A percentile compares a stretch with the other conserved stretches of the same genome.
Conservation (phyloP, 345 rosid genomes). For the Physaria fendleri region DNA sequence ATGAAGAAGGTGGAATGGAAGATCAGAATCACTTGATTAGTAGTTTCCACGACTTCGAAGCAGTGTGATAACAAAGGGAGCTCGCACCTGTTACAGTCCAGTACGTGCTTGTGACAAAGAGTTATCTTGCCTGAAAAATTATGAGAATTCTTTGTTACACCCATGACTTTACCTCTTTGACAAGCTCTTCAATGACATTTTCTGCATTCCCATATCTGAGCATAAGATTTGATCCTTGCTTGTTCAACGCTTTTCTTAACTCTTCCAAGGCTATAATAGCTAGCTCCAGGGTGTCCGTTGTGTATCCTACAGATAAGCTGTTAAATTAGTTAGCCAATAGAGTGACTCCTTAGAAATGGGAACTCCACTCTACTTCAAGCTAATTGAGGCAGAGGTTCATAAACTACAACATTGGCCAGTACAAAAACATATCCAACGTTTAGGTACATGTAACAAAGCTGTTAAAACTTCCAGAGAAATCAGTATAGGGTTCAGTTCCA, state of each 20-base stretch:
- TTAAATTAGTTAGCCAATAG: not conserved
- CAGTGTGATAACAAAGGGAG: no score
- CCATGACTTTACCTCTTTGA: slow-evolving; percentile 42
- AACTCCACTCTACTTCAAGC: not conserved
- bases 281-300: slow-evolving; percentile 65
- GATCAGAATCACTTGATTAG: not conserved
- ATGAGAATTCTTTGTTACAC: not conserved
- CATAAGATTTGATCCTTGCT: slow-evolving; percentile 70
- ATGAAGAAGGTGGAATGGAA: slow-evolving; percentile 25
- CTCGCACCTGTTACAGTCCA: slow-evolving; percentile 51
- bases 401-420: not conserved
- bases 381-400: not conserved
- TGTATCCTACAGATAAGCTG: slow-evolving; percentile 47
- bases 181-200: slow-evolving; percentile 49
- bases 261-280: slow-evolving; percentile 60
- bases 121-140: slow-evolving; percentile 9
- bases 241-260: slow-evolving; percentile 49
- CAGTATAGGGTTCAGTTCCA: not conserved
- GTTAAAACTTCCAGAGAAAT: not conserved
- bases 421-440: not conserved
- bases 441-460: no score
- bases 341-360: not conserved
- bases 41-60: slow-evolving; percentile 41
- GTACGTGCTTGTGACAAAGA: not conserved
- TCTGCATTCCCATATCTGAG: slow-evolving; percentile 68